Conservation (phyloP, 495 filamentous ascomycete species). For the Opeltia flavorubescens region DNA sequence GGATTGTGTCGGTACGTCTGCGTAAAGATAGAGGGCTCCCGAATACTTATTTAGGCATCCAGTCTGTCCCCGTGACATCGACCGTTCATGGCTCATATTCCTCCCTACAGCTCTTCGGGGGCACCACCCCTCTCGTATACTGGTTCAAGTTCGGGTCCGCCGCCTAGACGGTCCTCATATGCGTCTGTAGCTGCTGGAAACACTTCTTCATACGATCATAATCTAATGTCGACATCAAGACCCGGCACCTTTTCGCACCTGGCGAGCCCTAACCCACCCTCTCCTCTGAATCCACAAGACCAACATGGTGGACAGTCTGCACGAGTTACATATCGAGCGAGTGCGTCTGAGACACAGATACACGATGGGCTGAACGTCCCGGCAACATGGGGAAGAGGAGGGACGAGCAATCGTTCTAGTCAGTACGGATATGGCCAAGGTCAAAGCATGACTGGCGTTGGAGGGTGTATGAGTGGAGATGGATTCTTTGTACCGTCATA, state of each 20-base stretch:
- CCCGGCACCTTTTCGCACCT: conserved; percentile 47
- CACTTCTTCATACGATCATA: conserved; percentile 28
- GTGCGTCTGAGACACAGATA: conserved; percentile 17
- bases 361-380: conserved; percentile 24
- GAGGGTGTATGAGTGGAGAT: conserved; percentile 2
- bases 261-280: conserved; percentile 37
- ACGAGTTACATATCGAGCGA: conserved; percentile 16
- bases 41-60: too few relatives aligned
- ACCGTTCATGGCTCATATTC: conserved; percentile 28
- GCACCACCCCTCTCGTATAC: conserved; percentile 27
- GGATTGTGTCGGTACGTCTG: neutral
- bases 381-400: conserved; percentile 27
- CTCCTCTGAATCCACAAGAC: conserved; percentile 22
- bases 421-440: conserved; percentile 11
- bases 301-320: conserved; percentile 23
- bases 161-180: conserved; percentile 51
- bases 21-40: too few relatives aligned
- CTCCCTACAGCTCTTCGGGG: conserved; percentile 32
- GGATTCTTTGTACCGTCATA: conserved; percentile 70
- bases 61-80: neutral
- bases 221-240: conserved; percentile 29
- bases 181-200: conserved; percentile 64
- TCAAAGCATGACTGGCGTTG: conserved; percentile 5
- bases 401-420: conserved; percentile 20
- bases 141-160: conserved; percentile 27